Base-by-base conservation (phyloP, 2,329 filamentous ascomycete species). In the Raffaelea arxii region DNA sequence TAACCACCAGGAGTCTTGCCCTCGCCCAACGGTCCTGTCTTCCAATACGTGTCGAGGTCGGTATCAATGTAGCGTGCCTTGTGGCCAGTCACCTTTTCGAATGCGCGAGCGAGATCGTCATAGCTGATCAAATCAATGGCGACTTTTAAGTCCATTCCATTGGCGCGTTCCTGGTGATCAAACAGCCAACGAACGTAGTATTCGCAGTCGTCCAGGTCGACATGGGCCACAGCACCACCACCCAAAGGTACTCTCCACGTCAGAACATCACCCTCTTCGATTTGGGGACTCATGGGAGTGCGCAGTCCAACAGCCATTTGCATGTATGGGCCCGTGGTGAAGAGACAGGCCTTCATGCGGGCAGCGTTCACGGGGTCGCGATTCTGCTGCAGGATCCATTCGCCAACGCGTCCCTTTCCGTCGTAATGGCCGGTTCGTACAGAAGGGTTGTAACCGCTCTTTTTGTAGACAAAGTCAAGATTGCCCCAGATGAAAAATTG, bases 401-500 rank as follows among this genome's bases (percentile, higher is more conserved):
- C 62, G 1, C 59, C 66, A 6, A 72, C 52, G 48, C 56, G 47
- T 6, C 59, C 59, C 47, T 65, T 64, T 3, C 61, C 65, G 49
- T 67, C 64, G 48, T 72, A 73, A 57, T 77, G 72, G 1, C 72
- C 72, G 2, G 56, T 56, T 11, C 69, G 63, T 50, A 68, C 69
- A 43, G 65, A 62, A 0, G 67, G 61, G 37, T 71, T 60, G 49
- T 68, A 77, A 1, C 66, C 68, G 35, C 61, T 58, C 54, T 71
- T 68, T 60, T 74, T 72, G 48, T 66, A 65, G 2, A 54, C 62
- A 49, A 69, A 75, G 51, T 76, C 72, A 10, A 77, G 59, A 46
- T 69, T 71, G 1, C 69, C 70, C 49, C 69, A 74, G 37, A 68
- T 60, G 53, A 71, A 67, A 55, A 69, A 63, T 55, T 64, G 55